Evolutionary conservation across 768 basidiomycete species (phyloP).

Genomic region (Psilocybe sp.): DNA sequence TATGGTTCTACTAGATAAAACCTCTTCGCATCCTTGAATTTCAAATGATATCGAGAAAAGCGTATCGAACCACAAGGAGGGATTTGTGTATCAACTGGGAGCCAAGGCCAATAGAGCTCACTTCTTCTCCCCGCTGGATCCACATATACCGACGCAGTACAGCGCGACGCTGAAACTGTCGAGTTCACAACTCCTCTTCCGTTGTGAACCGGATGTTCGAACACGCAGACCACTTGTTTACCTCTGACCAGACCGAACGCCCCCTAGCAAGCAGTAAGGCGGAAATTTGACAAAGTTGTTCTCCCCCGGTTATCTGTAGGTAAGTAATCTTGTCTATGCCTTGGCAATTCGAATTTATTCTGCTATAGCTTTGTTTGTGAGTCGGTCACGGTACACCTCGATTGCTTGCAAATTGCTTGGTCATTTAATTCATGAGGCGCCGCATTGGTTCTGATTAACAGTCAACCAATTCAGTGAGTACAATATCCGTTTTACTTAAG

Average conservation of each 20-base stretch:
- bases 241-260: not conserved
- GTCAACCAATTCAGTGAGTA: conserved; percentile 47
- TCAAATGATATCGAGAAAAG: too few species aligned
- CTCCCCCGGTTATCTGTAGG: conserved; percentile 51
- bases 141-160: conserved; percentile 46
- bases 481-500: not conserved
- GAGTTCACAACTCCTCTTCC: conserved; percentile 48
- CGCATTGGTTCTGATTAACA: conserved; percentile 9
- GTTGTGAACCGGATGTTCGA: conserved; percentile 21
- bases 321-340: conserved; percentile 14
- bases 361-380: conserved; percentile 45
- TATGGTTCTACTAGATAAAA: too few species aligned
- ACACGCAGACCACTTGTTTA: too few species aligned
- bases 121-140: conserved; percentile 48
- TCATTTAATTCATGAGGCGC: too few species aligned
- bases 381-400: conserved; percentile 16
- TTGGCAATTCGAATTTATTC: not conserved
- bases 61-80: conserved; percentile 17
- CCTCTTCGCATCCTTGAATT: too few species aligned
- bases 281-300: conserved; percentile 51
- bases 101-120: conserved; percentile 37
- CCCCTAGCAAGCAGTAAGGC: conserved; percentile 37
- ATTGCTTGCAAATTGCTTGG: too few species aligned
- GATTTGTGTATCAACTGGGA: conserved; percentile 43
- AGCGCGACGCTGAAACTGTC: conserved; percentile 46